These are phyloP conservation scores for Climacium dendroides DNA, from an alignment of 225 moss, liverwort and hornwort genomes.

Conservation along the genomic window DNA sequence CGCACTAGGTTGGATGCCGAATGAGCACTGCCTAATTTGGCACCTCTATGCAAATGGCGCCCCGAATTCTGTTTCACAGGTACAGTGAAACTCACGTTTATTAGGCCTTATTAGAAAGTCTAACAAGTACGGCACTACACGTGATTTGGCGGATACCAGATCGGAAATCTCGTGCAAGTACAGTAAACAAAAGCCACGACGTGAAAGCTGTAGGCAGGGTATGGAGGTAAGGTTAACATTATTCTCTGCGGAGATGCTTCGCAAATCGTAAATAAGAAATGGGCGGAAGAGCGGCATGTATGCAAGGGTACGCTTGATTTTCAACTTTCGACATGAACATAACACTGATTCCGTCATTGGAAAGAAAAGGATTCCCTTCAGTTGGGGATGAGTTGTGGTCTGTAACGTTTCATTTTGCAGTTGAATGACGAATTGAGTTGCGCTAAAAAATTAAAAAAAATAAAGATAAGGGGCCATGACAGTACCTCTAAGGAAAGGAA, in stretches of 20 bases:
- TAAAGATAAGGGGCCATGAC: no score
- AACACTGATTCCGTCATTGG: neutral
- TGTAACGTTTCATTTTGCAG: neutral
- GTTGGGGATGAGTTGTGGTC: neutral
- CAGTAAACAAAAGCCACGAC: neutral
- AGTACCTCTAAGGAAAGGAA: neutral
- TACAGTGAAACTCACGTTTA: neutral
- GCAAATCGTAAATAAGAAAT: neutral
- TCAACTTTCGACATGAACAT: no score
- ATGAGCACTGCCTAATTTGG: neutral
- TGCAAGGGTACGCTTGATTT: neutral
- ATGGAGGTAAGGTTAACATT: neutral
- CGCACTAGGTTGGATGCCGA: neutral
- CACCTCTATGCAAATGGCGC: neutral
- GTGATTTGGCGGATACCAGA: neutral
- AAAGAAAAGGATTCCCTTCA: neutral
- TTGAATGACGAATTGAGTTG: neutral
- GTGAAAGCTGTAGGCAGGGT: neutral
- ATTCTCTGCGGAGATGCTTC: neutral
- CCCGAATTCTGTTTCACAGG: neutral
- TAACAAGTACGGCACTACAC: neutral
- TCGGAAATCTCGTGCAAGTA: neutral
- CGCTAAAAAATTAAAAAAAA: neutral
- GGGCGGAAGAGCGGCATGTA: neutral
- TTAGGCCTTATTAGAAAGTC: neutral